phyloP scores from a whole-genome alignment of 164 flowering plant genomes.

The Cinnamomum chago region DNA sequence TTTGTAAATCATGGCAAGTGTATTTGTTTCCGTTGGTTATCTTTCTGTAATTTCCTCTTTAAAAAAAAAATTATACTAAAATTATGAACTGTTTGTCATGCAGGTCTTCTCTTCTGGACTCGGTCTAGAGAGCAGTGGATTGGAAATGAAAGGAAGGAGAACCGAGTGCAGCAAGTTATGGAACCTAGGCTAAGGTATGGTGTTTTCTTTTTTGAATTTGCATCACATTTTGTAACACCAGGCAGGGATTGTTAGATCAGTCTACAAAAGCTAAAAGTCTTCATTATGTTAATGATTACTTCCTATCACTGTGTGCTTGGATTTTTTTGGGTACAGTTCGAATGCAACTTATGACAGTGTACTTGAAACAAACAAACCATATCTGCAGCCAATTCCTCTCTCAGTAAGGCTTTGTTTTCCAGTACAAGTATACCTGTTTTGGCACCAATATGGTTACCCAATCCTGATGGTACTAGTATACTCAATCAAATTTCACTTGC shows the following conservation, averaged over 20 bases:
- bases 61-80: neutral
- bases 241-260: neutral
- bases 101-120: slow-evolving; percentile 77
- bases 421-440: neutral
- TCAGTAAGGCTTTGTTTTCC: slow-evolving; percentile 41
- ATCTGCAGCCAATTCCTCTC: slow-evolving; percentile 63
- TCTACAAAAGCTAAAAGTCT: neutral
- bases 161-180: slow-evolving; percentile 27
- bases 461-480: neutral
- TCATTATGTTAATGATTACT: neutral
- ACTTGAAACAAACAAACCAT: slow-evolving; percentile 59
- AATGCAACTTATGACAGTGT: slow-evolving; percentile 70
- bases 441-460: neutral
- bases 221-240: neutral
- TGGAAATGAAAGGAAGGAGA: slow-evolving; percentile 33
- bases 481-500: slow-evolving; percentile 9
- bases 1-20: slow-evolving; percentile 71
- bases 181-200: slow-evolving; percentile 54
- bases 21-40: neutral
- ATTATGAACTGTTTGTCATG: neutral
- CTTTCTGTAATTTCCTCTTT: neutral
- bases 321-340: slow-evolving; percentile 47
- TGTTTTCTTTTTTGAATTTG: neutral
- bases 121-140: slow-evolving; percentile 67
- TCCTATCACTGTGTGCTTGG: neutral